A percentile compares a stretch with the other conserved stretches of the same genome.
These are phyloP conservation scores for Rhizopogon sp. DNA, from an alignment of 768 basidiomycete species.

Conservation along the genomic window DNA sequence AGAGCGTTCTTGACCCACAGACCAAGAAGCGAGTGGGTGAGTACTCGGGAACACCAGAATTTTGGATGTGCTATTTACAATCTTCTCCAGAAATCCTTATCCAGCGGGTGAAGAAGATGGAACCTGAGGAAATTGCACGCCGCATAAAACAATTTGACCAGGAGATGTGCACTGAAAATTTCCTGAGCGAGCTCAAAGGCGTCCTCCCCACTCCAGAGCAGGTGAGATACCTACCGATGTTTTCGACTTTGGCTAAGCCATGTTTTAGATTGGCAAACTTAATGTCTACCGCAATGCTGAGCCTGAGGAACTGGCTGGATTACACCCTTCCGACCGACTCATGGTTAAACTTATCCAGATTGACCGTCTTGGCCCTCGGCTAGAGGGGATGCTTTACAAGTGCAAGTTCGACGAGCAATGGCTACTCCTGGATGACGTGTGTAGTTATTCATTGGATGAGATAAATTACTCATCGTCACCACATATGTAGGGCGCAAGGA, in stretches of 20 bases:
- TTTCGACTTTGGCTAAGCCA: neutral
- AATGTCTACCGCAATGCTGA: constrained; percentile 87
- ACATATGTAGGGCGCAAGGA: constrained; percentile 61
- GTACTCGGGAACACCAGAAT: constrained; percentile 23
- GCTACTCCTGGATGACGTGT: constrained; percentile 75
- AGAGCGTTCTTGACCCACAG: constrained; percentile 85
- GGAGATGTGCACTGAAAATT: constrained; percentile 81
- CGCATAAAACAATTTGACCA: constrained; percentile 86
- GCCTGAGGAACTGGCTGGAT: constrained; percentile 74
- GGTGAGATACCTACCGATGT: constrained; percentile 31
- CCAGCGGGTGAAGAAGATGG: constrained; percentile 74
- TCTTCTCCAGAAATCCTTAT: constrained; percentile 76
- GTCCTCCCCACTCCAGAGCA: constrained; percentile 91
- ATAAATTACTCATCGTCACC: neutral
- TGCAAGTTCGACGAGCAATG: constrained; percentile 84
- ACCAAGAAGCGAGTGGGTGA: constrained; percentile 91
- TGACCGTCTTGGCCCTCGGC: constrained; percentile 77
- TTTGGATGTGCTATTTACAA: neutral
- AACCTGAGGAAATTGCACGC: constrained; percentile 82
- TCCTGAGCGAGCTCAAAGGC: constrained; percentile 83
- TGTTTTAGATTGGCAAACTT: constrained; percentile 71
- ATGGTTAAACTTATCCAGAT: constrained; percentile 98
- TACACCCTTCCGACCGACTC: constrained; percentile 94
- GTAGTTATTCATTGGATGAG: constrained; percentile 12
- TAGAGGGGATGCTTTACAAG: constrained; percentile 95